Evolutionary conservation across 768 basidiomycete genomes (phyloP), one percentile per base, ranked within the genome.

Genomic region (Auriculariales sp.): DNA sequence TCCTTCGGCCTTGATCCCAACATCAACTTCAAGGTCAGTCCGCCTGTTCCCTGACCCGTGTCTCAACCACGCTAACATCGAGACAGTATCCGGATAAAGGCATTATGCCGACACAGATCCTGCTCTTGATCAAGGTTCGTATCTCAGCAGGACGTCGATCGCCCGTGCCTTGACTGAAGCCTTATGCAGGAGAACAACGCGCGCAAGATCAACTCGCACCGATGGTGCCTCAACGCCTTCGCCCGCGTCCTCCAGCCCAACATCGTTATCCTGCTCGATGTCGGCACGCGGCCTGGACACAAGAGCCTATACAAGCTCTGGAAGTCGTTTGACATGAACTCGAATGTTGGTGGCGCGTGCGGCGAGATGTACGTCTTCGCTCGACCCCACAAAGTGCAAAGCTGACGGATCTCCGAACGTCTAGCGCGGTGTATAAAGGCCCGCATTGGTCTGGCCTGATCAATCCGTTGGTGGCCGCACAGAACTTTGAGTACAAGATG

Each of bases 141-240:
- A 15, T 19, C 2, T 5, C 61, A 86, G 82, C 58, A 33, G 2
- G n/a, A n/a, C n/a, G n/a, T n/a, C n/a, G 44, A 4, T 19, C 14
- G 17, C n/a, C 34, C 6, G 27, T 33, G 17, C 46, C 55, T 1
- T 54, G 3, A 28, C 46, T 47, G 10, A 34, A 27, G 12, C 14
- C 28, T 24, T 61, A 73, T 87, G 70, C 88, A 90, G 68, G 91
- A 93, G 68, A 86, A 79, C 69, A 97, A 94, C 61, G 83, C 89
- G 61, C 92, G 93, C 71, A 95, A 97, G 68, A 93, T 97, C 60
- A 97, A 95, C 62, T 88, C 84, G 44, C 92, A 95, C 58, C 72
- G 93, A 45, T 97, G 93, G 93, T 94, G 93, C 64, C 95, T 98
- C 66, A 97, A 95, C 61, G 93, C 90, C 0, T 87, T 97, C 61